Evolutionary conservation across 768 basidiomycete genomes (phyloP).

Genomic region (Pulveroboletus sp.): DNA sequence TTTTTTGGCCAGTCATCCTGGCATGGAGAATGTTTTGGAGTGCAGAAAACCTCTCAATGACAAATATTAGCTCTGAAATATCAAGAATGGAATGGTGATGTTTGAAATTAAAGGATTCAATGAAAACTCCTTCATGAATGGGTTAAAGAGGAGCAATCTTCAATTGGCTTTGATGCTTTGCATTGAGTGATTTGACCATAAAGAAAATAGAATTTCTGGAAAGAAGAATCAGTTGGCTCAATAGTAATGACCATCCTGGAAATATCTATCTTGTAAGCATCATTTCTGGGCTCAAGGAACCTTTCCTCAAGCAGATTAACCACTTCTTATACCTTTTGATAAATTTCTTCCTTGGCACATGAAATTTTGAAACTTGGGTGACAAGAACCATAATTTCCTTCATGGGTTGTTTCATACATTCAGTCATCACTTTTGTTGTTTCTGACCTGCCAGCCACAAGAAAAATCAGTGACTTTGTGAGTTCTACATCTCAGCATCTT

Average conservation of each 20-base stretch:
- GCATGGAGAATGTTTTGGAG: not conserved
- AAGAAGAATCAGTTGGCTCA: not conserved
- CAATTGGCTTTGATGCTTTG: not conserved
- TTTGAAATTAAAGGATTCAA: not conserved
- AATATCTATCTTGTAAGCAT: not conserved
- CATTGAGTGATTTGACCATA: not conserved
- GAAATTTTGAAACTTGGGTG: not conserved
- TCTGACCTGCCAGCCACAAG: not conserved
- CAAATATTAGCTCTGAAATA: not conserved
- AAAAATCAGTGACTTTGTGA: not conserved
- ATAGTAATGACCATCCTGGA: not conserved
- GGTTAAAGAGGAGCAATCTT: not conserved
- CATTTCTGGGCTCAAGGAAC: not conserved
- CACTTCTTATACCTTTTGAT: not conserved
- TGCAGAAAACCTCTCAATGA: not conserved
- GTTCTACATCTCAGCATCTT: not conserved
- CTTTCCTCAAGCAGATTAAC: not conserved
- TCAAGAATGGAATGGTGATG: not conserved
- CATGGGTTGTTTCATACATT: not conserved
- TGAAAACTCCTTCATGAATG: not conserved
- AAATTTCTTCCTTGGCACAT: not conserved
- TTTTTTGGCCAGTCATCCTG: not conserved
- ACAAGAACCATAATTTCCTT: too few relatives aligned
- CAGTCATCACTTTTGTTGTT: not conserved
- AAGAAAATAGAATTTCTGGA: not conserved